Base-by-base conservation (phyloP, 352 stramenopile species). In the Globisporangium spiculum region DNA sequence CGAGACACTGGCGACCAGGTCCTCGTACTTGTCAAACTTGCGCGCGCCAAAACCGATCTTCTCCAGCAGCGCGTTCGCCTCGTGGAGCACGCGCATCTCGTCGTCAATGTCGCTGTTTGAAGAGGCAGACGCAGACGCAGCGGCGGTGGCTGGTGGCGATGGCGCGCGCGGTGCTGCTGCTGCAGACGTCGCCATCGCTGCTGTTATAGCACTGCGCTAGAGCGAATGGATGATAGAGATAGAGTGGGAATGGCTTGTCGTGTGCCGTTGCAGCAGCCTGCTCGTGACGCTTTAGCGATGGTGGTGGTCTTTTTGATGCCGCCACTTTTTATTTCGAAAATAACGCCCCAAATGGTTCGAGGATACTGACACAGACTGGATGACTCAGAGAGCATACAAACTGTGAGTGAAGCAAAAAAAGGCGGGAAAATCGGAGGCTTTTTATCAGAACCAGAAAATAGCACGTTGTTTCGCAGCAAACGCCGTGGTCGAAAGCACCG, bases 1-100 rank as follows among this genome's bases (percentile, higher is more conserved):
- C 55, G 89, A 96, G 7, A 94, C 88, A 56, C 83, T 96, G 63
- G 90, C 90, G 22, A 93, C 82, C 9, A 97, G 76, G 54, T 97
- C 89, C 10, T 85, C 81, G 16, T 82, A 81, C 30, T 70, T 77
- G 46, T 80, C 77, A 63, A 97, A 97, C n/a, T 83, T 71, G 57
- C 89, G 89, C 34, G 89, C 80, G 41, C 81, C 86, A 63, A 97
- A 96, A 55, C 88, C 89, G 65, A 96, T 79, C 60, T 78, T 76
- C 16, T 78, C 72, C 44, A 97, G 77, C 58, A 97, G 75, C 60
- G 73, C 84, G 66, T 97, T 97, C 9, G 90, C 96, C 30, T 79
- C 69, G 22, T 64, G 53, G 30, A 86, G 48, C 32, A 77, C 74
- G 48, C 26, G 50, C 56, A 22, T 53, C n/a, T 56, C 41, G 22